Conservation (phyloP, 352 stramenopile species). For the Globisporangium spinosum region DNA sequence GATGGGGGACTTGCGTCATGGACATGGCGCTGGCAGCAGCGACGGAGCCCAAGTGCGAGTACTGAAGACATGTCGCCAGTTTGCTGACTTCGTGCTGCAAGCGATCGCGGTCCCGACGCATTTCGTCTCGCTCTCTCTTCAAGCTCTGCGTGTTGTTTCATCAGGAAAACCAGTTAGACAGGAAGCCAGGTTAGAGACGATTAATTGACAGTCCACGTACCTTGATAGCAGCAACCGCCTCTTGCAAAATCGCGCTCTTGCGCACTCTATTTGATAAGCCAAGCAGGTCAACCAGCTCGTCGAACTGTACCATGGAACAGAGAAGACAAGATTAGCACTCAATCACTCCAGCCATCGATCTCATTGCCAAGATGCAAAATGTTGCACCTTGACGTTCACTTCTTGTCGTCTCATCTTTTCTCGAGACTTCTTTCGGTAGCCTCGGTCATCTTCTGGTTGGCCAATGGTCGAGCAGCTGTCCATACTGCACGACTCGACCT, state of each 20-base stretch:
- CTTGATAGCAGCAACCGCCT: constrained; percentile 67
- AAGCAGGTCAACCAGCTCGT: constrained; percentile 62
- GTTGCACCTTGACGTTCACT: constrained; percentile 68
- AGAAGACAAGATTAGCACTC: too few species aligned
- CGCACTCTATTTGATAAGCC: constrained; percentile 71
- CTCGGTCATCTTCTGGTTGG: constrained; percentile 48
- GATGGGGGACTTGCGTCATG: constrained; percentile 29
- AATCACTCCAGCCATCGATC: too few species aligned
- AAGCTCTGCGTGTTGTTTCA: constrained; percentile 22
- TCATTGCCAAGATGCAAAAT: too few species aligned
- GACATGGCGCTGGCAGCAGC: constrained; percentile 39
- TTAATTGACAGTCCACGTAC: constrained; percentile 5
- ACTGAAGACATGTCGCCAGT: constrained; percentile 60
- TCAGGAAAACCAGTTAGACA: neutral
- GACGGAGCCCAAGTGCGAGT: constrained; percentile 51
- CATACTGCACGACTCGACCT: constrained; percentile 40
- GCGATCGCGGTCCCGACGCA: constrained; percentile 52
- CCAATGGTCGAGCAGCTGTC: constrained; percentile 52
- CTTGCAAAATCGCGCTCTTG: constrained; percentile 71
- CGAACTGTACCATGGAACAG: constrained; percentile 38
- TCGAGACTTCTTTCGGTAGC: constrained; percentile 69
- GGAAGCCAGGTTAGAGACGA: neutral
- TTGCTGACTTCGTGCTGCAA: constrained; percentile 69
- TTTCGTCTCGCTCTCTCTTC: constrained; percentile 57
- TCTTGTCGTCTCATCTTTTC: constrained; percentile 79